A percentile compares a stretch with the other conserved stretches of the same genome.
Evolutionary conservation across 176 grass and related monocot species (phyloP).

Genomic region (Panicum miliaceum): DNA sequence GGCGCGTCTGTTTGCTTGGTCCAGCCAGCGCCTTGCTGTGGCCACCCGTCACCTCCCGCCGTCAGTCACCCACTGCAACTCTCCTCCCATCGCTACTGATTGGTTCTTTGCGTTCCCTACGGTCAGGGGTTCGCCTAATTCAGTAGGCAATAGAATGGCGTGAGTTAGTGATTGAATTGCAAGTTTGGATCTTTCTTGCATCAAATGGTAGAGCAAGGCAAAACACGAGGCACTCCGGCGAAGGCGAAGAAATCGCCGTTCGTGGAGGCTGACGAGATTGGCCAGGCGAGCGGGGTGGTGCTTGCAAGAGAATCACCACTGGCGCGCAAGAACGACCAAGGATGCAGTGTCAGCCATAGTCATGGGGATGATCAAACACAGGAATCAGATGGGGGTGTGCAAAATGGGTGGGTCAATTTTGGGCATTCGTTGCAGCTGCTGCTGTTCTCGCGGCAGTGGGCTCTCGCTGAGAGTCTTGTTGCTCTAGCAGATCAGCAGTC

Average conservation of each 20-base stretch:
- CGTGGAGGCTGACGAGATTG: conserved; percentile 54
- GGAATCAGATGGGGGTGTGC: conserved; percentile 34
- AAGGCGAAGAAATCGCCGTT: conserved; percentile 43
- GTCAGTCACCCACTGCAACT: too few species aligned
- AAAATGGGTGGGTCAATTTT: conserved; percentile 57
- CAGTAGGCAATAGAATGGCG: not conserved
- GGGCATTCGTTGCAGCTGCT: conserved; percentile 62
- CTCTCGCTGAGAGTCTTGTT: conserved; percentile 65
- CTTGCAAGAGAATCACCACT: conserved; percentile 58
- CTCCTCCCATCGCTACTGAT: too few species aligned
- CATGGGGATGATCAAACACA: conserved; percentile 32
- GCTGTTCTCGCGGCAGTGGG: conserved; percentile 74
- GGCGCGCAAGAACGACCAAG: conserved; percentile 30
- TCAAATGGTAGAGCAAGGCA: conserved; percentile 12
- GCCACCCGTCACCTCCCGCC: too few species aligned
- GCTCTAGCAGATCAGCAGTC: conserved; percentile 59
- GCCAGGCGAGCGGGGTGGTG: conserved; percentile 49
- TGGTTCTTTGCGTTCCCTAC: not conserved
- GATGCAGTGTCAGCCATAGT: conserved; percentile 31
- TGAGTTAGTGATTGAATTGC: not conserved
- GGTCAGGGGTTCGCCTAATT: not conserved
- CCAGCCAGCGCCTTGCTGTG: too few species aligned
- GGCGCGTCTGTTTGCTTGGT: too few species aligned
- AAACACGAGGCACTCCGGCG: not conserved
- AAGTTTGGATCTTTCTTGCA: not conserved